These are phyloP conservation scores for Wakefieldia striispora DNA, from an alignment of 768 basidiomycete species.

Conservation along the genomic window DNA sequence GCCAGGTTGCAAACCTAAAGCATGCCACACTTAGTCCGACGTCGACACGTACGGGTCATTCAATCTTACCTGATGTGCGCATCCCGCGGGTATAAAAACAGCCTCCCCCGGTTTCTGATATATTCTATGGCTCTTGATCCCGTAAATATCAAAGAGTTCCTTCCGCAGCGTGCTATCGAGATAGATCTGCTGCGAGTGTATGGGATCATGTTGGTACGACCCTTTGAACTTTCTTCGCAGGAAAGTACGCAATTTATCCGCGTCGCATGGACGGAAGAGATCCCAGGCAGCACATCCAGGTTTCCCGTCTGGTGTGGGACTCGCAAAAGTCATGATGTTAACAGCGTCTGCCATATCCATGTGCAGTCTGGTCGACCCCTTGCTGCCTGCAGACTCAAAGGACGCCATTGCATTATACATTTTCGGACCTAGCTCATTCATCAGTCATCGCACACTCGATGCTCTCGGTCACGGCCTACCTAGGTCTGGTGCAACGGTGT, in stretches of 20 bases:
- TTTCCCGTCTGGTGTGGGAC: slow-evolving; percentile 50
- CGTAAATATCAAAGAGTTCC: slow-evolving; percentile 62
- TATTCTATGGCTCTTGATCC: slow-evolving; percentile 77
- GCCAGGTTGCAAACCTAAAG: slow-evolving; percentile 83
- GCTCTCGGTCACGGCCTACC: slow-evolving; percentile 41
- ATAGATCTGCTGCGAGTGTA: slow-evolving; percentile 88
- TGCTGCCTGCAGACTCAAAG: slow-evolving; percentile 60
- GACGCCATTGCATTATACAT: slow-evolving; percentile 92
- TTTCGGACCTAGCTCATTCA: slow-evolving; percentile 66
- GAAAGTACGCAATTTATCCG: slow-evolving; percentile 73
- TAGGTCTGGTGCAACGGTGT: slow-evolving; percentile 76
- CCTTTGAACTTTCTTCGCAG: slow-evolving; percentile 61
- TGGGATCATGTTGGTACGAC: slow-evolving; percentile 70
- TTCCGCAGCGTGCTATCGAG: slow-evolving; percentile 66
- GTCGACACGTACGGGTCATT: not conserved
- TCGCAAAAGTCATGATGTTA: slow-evolving; percentile 85
- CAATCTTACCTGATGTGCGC: slow-evolving; percentile 75
- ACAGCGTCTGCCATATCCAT: slow-evolving; percentile 96
- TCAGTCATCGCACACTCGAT: slow-evolving; percentile 3
- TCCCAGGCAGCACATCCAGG: slow-evolving; percentile 91
- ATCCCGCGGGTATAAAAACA: slow-evolving; percentile 93
- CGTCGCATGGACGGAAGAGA: slow-evolving; percentile 79
- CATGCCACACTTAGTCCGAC: not conserved
- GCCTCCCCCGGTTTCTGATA: slow-evolving; percentile 93
- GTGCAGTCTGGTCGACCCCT: slow-evolving; percentile 85